phyloP scores from a whole-genome alignment of 768 basidiomycete species.

The Phaffia tasmanica region DNA sequence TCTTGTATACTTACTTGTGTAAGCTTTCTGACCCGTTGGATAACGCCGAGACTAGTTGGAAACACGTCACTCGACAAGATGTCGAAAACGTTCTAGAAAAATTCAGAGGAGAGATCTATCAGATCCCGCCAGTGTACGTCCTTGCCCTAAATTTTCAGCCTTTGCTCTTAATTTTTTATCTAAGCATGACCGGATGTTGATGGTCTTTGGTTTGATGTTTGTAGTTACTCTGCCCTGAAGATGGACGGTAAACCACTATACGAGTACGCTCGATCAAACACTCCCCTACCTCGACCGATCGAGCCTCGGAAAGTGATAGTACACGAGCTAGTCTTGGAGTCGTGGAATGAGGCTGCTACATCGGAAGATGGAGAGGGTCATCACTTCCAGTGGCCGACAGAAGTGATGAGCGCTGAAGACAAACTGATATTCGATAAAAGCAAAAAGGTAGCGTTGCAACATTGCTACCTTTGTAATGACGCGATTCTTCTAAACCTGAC shows the following conservation, averaged over 20 bases:
- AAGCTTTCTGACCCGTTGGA: no score
- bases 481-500: not conserved
- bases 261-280: constrained; percentile 85
- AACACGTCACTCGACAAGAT: constrained; percentile 65
- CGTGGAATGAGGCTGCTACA: constrained; percentile 36
- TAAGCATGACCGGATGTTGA: not conserved
- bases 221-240: constrained; percentile 91
- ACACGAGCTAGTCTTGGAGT: constrained; percentile 57
- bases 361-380: constrained; percentile 47
- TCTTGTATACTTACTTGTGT: no score
- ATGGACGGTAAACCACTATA: constrained; percentile 95
- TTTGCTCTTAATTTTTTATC: not conserved
- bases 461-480: not conserved
- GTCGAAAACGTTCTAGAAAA: constrained; percentile 57
- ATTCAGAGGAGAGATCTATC: constrained; percentile 78
- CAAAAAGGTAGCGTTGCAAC: constrained; percentile 38
- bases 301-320: constrained; percentile 73
- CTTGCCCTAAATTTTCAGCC: not conserved
- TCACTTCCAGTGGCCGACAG: constrained; percentile 61
- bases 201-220: not conserved
- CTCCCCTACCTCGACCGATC: constrained; percentile 87
- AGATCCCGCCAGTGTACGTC: constrained; percentile 79
- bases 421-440: constrained; percentile 59
- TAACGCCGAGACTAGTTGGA: constrained; percentile 30
- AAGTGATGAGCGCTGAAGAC: constrained; percentile 56